phyloP scores from a whole-genome alignment of 2,329 filamentous ascomycete species.

The Didymellaceae sp. region DNA sequence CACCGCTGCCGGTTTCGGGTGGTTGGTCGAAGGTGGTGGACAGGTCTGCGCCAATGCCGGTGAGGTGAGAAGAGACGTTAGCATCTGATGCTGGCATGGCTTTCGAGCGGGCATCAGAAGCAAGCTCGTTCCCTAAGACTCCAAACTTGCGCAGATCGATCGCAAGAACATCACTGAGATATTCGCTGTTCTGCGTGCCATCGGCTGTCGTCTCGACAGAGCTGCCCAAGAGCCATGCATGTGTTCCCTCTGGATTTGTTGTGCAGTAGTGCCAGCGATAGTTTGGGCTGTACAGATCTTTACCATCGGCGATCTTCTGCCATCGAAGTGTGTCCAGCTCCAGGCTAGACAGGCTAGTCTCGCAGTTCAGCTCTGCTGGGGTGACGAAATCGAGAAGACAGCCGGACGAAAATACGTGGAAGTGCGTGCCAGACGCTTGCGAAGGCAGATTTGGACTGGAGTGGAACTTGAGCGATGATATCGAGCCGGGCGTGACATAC shows the following conservation, averaged over 20 bases:
- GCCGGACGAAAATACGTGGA: slow-evolving; percentile 92
- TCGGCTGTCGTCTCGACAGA: slow-evolving; percentile 73
- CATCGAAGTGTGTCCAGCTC: slow-evolving; percentile 87
- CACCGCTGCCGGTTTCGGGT: slow-evolving; percentile 82
- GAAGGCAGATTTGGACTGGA: slow-evolving; percentile 85
- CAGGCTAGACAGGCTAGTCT: slow-evolving; percentile 88
- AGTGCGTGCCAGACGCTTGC: slow-evolving; percentile 90
- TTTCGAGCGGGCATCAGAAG: slow-evolving; percentile 51
- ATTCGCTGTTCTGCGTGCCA: slow-evolving; percentile 80
- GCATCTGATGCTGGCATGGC: slow-evolving; percentile 58
- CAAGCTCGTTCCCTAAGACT: slow-evolving; percentile 79
- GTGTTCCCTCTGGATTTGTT: slow-evolving; percentile 92
- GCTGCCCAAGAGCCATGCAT: slow-evolving; percentile 95
- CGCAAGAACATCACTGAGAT: slow-evolving; percentile 91
- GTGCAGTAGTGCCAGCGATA: slow-evolving; percentile 99
- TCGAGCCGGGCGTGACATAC: slow-evolving; percentile 75
- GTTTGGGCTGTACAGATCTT: slow-evolving; percentile 88
- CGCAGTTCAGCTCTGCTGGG: slow-evolving; percentile 85
- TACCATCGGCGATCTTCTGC: slow-evolving; percentile 93
- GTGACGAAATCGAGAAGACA: slow-evolving; percentile 94
- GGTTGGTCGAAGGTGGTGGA: slow-evolving; percentile 85
- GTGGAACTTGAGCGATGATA: slow-evolving; percentile 88
- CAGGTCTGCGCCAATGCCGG: slow-evolving; percentile 81
- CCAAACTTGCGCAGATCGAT: slow-evolving; percentile 93
- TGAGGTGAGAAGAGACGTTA: slow-evolving; percentile 59